These are phyloP conservation scores for Venustampulla echinocandica DNA, from an alignment of 495 filamentous ascomycete species.

Conservation along the genomic window DNA sequence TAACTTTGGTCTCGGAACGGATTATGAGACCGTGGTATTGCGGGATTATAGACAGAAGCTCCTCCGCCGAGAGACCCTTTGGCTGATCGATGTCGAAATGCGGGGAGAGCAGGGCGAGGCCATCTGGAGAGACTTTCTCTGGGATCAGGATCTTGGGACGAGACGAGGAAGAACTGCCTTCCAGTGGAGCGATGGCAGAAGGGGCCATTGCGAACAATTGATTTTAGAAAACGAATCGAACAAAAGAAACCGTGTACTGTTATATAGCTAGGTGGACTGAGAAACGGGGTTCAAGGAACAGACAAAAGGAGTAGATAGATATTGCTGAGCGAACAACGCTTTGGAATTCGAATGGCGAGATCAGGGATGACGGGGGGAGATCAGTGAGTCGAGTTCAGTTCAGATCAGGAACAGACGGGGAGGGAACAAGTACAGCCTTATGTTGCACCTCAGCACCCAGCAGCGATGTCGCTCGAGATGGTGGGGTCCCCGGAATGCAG, in stretches of 20 bases:
- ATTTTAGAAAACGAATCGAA: no score
- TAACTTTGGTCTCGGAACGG: slow-evolving; percentile 65
- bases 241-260: no score
- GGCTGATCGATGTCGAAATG: slow-evolving; percentile 52
- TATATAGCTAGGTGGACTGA: no score
- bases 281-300: no score
- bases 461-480: slow-evolving; percentile 16
- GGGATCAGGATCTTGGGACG: slow-evolving; percentile 56
- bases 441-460: neutral
- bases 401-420: no score
- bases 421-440: neutral
- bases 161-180: slow-evolving; percentile 9
- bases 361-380: no score
- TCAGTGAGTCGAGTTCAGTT: no score
- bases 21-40: slow-evolving; percentile 61
- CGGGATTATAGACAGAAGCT: slow-evolving; percentile 50
- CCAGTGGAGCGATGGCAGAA: slow-evolving; percentile 21
- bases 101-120: slow-evolving; percentile 48
- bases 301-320: no score
- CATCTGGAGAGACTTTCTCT: slow-evolving; percentile 67
- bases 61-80: slow-evolving; percentile 43
- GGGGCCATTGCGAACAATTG: slow-evolving; percentile 27
- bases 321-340: no score
- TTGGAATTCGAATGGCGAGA: no score
- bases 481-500: no score